A percentile compares a stretch with the other conserved stretches of the same genome.
These are phyloP conservation scores for Hypoxylon subgilvum DNA, from an alignment of 495 filamentous ascomycete species.

Conservation along the genomic window DNA sequence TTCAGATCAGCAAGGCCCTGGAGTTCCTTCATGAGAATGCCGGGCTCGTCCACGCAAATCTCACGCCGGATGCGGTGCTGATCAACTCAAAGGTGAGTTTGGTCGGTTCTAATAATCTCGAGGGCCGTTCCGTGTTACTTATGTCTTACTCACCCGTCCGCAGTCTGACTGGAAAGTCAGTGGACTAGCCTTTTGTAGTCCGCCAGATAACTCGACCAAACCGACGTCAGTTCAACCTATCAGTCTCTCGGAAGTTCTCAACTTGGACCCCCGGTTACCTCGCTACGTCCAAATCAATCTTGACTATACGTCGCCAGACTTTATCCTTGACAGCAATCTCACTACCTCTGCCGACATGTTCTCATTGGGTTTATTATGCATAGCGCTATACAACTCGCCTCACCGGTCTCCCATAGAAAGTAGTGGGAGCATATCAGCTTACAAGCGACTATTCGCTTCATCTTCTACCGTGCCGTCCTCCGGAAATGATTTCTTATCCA, in stretches of 20 bases:
- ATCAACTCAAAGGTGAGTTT: constrained; percentile 83
- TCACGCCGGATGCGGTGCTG: constrained; percentile 94
- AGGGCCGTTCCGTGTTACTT: background rate
- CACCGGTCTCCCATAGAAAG: constrained; percentile 85
- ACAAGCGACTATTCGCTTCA: constrained; percentile 79
- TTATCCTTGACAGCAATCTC: constrained; percentile 84
- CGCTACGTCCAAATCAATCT: constrained; percentile 83
- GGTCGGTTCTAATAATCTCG: background rate
- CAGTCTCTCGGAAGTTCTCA: constrained; percentile 80
- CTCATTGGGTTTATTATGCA: constrained; percentile 83
- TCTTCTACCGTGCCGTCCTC: constrained; percentile 76
- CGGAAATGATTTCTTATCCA: constrained; percentile 82
- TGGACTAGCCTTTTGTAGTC: constrained; percentile 86
- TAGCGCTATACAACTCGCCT: constrained; percentile 91
- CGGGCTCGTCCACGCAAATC: constrained; percentile 87
- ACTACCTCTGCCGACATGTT: constrained; percentile 86
- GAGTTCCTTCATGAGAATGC: constrained; percentile 98
- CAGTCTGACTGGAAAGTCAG: constrained; percentile 98
- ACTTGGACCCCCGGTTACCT: constrained; percentile 84
- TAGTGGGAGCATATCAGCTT: constrained; percentile 75
- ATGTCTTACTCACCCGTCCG: constrained; percentile 28
- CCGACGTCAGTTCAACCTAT: constrained; percentile 74
- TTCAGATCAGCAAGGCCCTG: constrained; percentile 91
- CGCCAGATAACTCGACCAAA: constrained; percentile 70
- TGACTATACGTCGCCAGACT: constrained; percentile 93